Base-by-base conservation (phyloP, 2,329 filamentous ascomycete genomes). In the Pezicula rhizophila region DNA sequence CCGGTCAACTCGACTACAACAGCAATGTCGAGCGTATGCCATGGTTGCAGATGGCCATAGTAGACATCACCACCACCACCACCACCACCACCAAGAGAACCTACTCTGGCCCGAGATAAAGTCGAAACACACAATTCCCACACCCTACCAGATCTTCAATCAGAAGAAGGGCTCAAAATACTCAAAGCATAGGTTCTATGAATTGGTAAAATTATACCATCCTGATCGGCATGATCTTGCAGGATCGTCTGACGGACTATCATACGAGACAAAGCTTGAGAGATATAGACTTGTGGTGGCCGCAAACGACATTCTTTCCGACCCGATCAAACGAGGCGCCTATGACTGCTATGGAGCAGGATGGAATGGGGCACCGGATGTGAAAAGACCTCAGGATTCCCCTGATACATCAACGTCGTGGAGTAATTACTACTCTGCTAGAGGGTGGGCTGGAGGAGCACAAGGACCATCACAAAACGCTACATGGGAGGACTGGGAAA, bases 401-500 rank as follows among this genome's bases (percentile, higher is more conserved):
- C 53, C 53, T 58, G 54, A 58, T 57, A 38, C 65, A 51, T 57
- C 51, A 38, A 47, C 50, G 28, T 49, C 50, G 57, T 60, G 60
- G 52, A 42, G 58, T 8, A 45, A 46, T 20, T 31, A 31, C 28
- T 31, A 31, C 28, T 31, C 28, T 3, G 53, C 47, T 8, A 47
- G 50, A 50, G 60, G 58, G 6, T 63, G 63, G 60, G 55, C 53
- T 5, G 53, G 51, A 15, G 57, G 56, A 8, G 57, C 58, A 6
- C 46, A 54, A 15, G 65, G 76, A 2, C 79, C 84, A 43, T 78
- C 73, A 60, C 66, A 72, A 58, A 97, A 97, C 65, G 93, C 89
- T 1, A 97, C 93, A 0, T 99, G 93, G 93, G 93, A 99, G 65
- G 93, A 99, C 66, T 96, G 91, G 91, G 89, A 96, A 70, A 77